Conservation (phyloP, 495 filamentous ascomycete species). For the Haplographium delicatum region DNA sequence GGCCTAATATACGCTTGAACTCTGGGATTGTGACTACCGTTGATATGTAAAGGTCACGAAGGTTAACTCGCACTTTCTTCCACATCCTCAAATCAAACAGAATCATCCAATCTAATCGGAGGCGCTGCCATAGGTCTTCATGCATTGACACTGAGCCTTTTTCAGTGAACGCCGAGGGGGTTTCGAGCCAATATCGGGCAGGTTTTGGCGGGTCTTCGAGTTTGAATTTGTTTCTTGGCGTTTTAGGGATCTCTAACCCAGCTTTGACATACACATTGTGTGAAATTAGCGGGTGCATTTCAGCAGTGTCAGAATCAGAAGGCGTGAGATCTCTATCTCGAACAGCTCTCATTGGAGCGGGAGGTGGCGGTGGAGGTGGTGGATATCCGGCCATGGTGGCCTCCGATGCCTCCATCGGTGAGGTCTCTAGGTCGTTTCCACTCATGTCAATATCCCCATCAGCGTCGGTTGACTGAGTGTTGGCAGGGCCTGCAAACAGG, state of each 20-base stretch:
- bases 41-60: constrained; percentile 91
- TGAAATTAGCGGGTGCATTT: constrained; percentile 45
- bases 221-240: constrained; percentile 34
- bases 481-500: constrained; percentile 27
- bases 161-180: constrained; percentile 57
- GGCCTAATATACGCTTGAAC: constrained; percentile 92
- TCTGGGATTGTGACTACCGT: constrained; percentile 91
- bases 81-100: constrained; percentile 94
- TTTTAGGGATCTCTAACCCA: constrained; percentile 53
- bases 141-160: constrained; percentile 57
- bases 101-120: constrained; percentile 91
- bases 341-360: constrained; percentile 31
- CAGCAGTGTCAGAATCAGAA: constrained; percentile 54
- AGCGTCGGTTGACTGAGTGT: constrained; percentile 31
- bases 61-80: constrained; percentile 87
- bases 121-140: constrained; percentile 81
- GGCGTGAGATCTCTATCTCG: constrained; percentile 51
- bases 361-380: constrained; percentile 58
- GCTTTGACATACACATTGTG: constrained; percentile 48
- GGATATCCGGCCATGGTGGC: constrained; percentile 66
- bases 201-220: constrained; percentile 46
- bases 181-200: constrained; percentile 75
- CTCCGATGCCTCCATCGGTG: constrained; percentile 53
- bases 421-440: constrained; percentile 27
- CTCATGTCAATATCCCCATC: constrained; percentile 59